These are phyloP conservation scores for Colletotrichum karsti DNA, from an alignment of 2,329 filamentous ascomycete species.

Conservation along the genomic window DNA sequence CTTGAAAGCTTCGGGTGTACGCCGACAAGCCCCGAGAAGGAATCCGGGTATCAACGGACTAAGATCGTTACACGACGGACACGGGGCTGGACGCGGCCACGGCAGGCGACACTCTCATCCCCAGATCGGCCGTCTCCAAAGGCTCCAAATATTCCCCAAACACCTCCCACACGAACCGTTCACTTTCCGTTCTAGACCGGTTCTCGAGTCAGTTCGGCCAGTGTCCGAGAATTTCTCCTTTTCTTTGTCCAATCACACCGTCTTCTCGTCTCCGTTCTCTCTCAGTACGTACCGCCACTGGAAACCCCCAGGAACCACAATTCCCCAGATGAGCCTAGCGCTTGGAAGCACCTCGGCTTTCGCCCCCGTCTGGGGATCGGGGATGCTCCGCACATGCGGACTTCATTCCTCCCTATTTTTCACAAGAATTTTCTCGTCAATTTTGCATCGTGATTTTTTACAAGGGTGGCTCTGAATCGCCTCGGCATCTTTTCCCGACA, in stretches of 20 bases:
- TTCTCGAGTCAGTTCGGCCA: slow-evolving; percentile 21
- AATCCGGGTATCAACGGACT: no score
- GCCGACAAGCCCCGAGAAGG: no score
- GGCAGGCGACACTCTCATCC: no score
- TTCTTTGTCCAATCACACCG: not conserved
- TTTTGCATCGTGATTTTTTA: not conserved
- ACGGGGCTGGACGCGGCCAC: no score
- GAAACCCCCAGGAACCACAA: slow-evolving; percentile 13
- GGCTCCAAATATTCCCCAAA: not conserved
- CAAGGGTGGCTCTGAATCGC: not conserved
- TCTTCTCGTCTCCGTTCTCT: not conserved
- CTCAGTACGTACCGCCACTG: not conserved
- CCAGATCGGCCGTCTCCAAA: not conserved
- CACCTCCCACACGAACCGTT: slow-evolving; percentile 3
- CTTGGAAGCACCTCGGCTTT: slow-evolving; percentile 17
- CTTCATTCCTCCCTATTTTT: not conserved
- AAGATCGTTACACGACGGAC: no score
- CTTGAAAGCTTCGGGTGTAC: no score
- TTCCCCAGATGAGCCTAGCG: slow-evolving; percentile 26
- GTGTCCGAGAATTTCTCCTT: slow-evolving; percentile 26
- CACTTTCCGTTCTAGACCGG: slow-evolving; percentile 12
- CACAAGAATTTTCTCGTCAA: not conserved
- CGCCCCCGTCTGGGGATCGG: slow-evolving; percentile 25
- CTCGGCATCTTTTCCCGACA: not conserved
- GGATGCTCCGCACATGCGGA: slow-evolving; percentile 10